A percentile compares a stretch with the other conserved stretches of the same genome.
Conservation (phyloP, 2,329 filamentous ascomycete genomes). For the Harringtonia aguacate region DNA sequence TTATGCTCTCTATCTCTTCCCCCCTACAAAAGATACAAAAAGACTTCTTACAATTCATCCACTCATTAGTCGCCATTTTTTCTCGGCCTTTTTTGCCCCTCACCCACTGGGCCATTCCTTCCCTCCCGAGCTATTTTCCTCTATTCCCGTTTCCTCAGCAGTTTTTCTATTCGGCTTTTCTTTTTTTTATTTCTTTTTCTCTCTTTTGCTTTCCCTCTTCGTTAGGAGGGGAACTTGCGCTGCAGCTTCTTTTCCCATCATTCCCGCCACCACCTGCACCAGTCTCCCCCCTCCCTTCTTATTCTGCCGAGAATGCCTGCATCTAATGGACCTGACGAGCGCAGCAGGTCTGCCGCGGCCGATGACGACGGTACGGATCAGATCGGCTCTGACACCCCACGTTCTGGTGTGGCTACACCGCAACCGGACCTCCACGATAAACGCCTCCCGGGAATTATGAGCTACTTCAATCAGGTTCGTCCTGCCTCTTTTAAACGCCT, state of each 20-base stretch:
- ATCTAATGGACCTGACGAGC: slow-evolving; percentile 41
- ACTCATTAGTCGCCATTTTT: slow-evolving; percentile 8
- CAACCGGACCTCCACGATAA: slow-evolving; percentile 91
- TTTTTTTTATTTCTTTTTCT: background rate
- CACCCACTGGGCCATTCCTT: slow-evolving; percentile 10
- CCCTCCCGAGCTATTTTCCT: slow-evolving; percentile 10
- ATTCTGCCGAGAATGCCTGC: slow-evolving; percentile 11
- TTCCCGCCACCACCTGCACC: background rate
- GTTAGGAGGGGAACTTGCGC: background rate
- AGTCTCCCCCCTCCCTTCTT: background rate
- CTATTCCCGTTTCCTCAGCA: slow-evolving; percentile 1
- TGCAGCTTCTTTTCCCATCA: background rate
- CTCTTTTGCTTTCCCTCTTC: background rate
- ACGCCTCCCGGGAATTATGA: slow-evolving; percentile 89
- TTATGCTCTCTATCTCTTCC: background rate
- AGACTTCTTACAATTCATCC: slow-evolving; percentile 2
- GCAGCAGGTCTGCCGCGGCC: slow-evolving; percentile 40
- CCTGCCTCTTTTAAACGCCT: slow-evolving; percentile 55
- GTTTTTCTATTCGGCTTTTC: background rate
- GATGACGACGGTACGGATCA: slow-evolving; percentile 67
- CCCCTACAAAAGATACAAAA: background rate
- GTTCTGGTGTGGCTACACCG: slow-evolving; percentile 85
- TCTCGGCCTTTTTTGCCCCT: slow-evolving; percentile 10
- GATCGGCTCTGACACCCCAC: slow-evolving; percentile 75
- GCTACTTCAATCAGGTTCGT: slow-evolving; percentile 99